Evolutionary conservation across 768 basidiomycete species (phyloP).

Genomic region (Neoboletus magnificus): DNA sequence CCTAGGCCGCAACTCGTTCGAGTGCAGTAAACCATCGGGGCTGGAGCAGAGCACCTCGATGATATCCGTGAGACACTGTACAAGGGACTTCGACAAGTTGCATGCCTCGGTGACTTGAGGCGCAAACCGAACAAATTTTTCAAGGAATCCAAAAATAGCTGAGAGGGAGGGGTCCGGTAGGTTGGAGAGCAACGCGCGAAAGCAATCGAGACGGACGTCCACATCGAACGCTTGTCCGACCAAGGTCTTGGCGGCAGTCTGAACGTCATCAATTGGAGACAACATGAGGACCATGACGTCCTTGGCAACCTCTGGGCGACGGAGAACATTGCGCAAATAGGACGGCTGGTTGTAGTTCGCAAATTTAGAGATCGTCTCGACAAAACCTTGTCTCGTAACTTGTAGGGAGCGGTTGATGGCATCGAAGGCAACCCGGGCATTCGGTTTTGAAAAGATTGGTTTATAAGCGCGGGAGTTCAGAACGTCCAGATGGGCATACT

Average conservation of each 20-base stretch:
- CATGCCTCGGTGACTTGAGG: constrained; percentile 77
- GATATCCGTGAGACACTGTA: constrained; percentile 89
- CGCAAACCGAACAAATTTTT: constrained; percentile 62
- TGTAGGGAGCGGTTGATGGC: constrained; percentile 61
- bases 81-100: constrained; percentile 83
- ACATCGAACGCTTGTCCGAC: constrained; percentile 84
- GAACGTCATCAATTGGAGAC: constrained; percentile 76
- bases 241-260: constrained; percentile 73
- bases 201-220: constrained; percentile 86
- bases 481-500: constrained; percentile 63
- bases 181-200: constrained; percentile 71
- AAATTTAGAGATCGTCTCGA: constrained; percentile 58
- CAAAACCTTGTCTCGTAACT: constrained; percentile 59
- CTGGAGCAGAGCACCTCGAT: constrained; percentile 81
- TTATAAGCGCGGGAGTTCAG: constrained; percentile 54
- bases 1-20: constrained; percentile 42
- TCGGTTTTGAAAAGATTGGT: constrained; percentile 32
- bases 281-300: constrained; percentile 67
- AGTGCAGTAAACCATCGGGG: constrained; percentile 67
- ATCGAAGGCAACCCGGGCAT: constrained; percentile 39
- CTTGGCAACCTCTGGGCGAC: constrained; percentile 52
- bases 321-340: constrained; percentile 54
- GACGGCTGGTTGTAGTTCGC: constrained; percentile 57
- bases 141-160: constrained; percentile 68
- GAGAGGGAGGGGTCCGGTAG: constrained; percentile 63